Base-by-base conservation (phyloP, 345 rosid genomes). In the Salix udensis region DNA sequence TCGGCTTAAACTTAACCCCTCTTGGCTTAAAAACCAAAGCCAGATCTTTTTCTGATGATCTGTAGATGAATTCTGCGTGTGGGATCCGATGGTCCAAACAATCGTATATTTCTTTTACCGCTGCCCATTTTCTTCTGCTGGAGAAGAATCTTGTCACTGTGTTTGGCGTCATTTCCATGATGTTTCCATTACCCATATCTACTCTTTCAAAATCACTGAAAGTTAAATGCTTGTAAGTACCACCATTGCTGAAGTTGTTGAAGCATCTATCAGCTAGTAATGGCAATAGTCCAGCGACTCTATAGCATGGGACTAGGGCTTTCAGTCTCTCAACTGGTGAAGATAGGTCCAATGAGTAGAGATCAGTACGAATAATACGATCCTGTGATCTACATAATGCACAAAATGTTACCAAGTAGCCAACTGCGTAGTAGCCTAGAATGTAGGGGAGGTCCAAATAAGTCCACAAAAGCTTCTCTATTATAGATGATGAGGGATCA, bases 381-480 rank as follows among this genome's bases (percentile, higher is more conserved):
- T 88, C 93, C 39, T 85, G 94, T 1, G 94, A 87, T 28, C 94
- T 82, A 74, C 86, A 89, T 64, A 96, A 73, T 1, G 98, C 92
- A 26, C 99, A 92, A 74, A 93, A 92, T 0, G 95, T 96, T 7
- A 96, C 92, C n/a, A 71, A 67, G 77, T 84, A 84, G 7, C 98
- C 97, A 61, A 89, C 89, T 2, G 98, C 97, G 67, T 89, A 85
- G 84, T 96, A 96, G 21, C 98, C 99, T 30, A 96, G 78, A 34
- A 92, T 73, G 78, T 93, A 96, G 1, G 99, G 99, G 39, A 96
- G 88, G 76, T 96, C 99, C 84, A 76, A 68, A 84, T 83, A 96
- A 12, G 94, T 91, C 99, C 99, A 96, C 61, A 92, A 39, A 28
- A 93, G 83, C 89, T 96, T 96, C 82, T 92, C 90, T 2, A 81